Conservation (phyloP, 768 basidiomycete species). For the Leucosporidium scottii region DNA sequence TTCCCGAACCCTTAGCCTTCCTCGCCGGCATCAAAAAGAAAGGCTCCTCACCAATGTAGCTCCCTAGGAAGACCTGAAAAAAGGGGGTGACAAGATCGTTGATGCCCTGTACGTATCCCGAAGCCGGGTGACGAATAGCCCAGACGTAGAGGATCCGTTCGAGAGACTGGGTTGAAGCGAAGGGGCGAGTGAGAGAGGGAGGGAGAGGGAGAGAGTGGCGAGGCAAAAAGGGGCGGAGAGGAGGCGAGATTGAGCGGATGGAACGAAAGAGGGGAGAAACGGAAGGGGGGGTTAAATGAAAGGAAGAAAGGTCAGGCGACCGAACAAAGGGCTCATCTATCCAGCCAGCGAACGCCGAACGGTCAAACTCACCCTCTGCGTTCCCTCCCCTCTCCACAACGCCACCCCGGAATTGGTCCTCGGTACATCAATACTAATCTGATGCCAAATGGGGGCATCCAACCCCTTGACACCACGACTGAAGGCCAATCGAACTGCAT, state of each 20-base stretch:
- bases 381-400: constrained; percentile 82
- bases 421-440: constrained; percentile 97
- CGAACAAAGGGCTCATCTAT: too few relatives aligned
- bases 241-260: too few relatives aligned
- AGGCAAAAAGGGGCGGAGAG: neutral
- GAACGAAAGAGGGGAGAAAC: too few relatives aligned
- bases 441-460: constrained; percentile 98
- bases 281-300: too few relatives aligned
- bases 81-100: constrained; percentile 97
- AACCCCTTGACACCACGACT: constrained; percentile 73
- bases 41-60: constrained; percentile 69
- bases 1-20: too few relatives aligned
- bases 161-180: constrained; percentile 57
- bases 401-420: constrained; percentile 83
- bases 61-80: constrained; percentile 91
- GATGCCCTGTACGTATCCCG: constrained; percentile 98
- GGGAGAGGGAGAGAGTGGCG: constrained; percentile 18
- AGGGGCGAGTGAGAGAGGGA: constrained; percentile 29
- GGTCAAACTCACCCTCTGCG: constrained; percentile 77
- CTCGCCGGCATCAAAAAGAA: too few relatives aligned
- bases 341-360: too few relatives aligned
- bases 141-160: constrained; percentile 96
- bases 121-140: constrained; percentile 97
- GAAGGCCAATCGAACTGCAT: constrained; percentile 83
- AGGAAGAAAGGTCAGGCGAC: too few relatives aligned